Conservation (phyloP, 805 yeast species). For the Dipodascus geniculatus region DNA sequence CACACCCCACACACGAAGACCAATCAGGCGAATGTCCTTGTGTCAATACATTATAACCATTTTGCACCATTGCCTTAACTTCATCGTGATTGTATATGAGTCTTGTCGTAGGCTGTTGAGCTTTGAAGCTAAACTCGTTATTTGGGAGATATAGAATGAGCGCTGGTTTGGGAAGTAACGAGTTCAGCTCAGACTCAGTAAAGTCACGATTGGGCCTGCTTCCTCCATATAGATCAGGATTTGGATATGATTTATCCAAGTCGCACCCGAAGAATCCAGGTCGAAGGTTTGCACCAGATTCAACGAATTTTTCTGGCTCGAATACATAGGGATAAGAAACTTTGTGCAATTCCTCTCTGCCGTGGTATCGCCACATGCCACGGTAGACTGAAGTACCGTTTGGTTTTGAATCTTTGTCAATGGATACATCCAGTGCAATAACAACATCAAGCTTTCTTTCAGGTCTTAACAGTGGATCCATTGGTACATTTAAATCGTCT, state of each 20-base stretch:
- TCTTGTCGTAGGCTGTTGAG: constrained; percentile 66
- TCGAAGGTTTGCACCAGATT: constrained; percentile 18
- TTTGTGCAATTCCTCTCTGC: constrained; percentile 12
- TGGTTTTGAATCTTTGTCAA: constrained; percentile 20
- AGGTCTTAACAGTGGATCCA: constrained; percentile 51
- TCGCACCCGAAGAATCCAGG: constrained; percentile 81
- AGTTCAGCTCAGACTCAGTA: constrained; percentile 9
- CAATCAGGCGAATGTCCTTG: constrained; percentile 62
- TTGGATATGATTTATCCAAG: constrained; percentile 37
- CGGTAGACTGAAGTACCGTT: constrained; percentile 20
- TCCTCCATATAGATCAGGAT: constrained; percentile 51
- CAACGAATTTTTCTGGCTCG: constrained; percentile 16
- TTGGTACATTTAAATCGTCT: constrained; percentile 62
- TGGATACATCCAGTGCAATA: constrained; percentile 34
- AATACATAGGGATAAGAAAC: constrained; percentile 20
- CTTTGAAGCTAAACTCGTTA: constrained; percentile 46
- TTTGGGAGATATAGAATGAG: constrained; percentile 68
- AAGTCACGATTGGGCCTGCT: background rate
- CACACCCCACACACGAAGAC: constrained; percentile 73
- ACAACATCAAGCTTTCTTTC: constrained; percentile 50
- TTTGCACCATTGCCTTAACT: constrained; percentile 47
- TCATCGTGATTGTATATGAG: constrained; percentile 50
- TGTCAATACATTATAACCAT: constrained; percentile 68
- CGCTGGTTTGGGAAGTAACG: constrained; percentile 47
- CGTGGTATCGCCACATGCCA: constrained; percentile 20